phyloP scores from a whole-genome alignment of 106 monocot genomes.

The Platanthera guangdongensis region DNA sequence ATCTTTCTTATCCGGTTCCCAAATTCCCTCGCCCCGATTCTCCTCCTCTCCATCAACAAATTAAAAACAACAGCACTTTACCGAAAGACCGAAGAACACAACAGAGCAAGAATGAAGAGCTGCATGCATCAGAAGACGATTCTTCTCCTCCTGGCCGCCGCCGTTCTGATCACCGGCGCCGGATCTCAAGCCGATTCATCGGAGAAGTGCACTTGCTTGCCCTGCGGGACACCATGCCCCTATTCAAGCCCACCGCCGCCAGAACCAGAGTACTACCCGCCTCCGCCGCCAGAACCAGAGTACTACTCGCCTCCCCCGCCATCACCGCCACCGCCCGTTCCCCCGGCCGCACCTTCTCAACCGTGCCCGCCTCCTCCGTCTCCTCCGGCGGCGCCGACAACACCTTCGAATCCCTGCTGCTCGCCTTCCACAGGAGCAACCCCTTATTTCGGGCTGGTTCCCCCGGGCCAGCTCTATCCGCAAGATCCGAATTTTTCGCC shows the following conservation, averaged over 20 bases:
- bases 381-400: neutral
- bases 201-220: constrained; percentile 8
- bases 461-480: constrained; percentile 6
- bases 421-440: neutral
- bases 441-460: constrained; percentile 1
- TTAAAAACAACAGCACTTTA: neutral
- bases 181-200: neutral
- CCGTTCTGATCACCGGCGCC: neutral
- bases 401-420: constrained; percentile 7
- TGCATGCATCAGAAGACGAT: neutral
- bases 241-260: neutral
- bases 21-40: neutral
- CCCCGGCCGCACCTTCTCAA: neutral
- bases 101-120: neutral
- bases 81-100: neutral
- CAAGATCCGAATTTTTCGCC: neutral
- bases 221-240: constrained; percentile 4
- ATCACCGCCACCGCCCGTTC: neutral
- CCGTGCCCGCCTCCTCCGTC: neutral
- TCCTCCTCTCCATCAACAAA: neutral
- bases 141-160: neutral
- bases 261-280: neutral
- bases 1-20: no score
- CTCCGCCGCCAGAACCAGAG: neutral
- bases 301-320: neutral